Evolutionary conservation across 176 grass and related monocot genomes (phyloP), one percentile per base, ranked within the genome.

Genomic region (sorghum (Sorghum bicolor)): DNA sequence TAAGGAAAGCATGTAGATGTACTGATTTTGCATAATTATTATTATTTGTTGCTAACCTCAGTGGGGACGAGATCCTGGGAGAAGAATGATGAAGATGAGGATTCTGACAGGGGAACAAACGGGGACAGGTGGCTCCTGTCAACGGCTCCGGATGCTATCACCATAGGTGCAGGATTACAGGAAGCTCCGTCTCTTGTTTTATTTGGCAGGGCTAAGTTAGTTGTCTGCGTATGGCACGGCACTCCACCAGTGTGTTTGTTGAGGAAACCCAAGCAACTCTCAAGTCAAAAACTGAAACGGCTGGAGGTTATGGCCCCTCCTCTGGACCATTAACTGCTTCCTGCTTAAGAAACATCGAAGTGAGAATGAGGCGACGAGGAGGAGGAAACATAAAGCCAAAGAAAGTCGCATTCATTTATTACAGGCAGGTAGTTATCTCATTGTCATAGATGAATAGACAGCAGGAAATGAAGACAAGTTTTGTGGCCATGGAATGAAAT

Each of bases 11-110:
- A 83, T 58, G 72, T 65, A 30, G 20, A 25, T 41, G 37, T 26
- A 55, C 29, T 10, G 28, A 43, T 62, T 28, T 58, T 75, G 55
- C 17, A 77, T 67, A 55, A 80, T 86, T 20, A 30, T n/a, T n/a
- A n/a, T n/a, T 37, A 17, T 48, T 37, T 11, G 61, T 36, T 70
- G 34, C 37, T 74, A 30, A 89, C 89, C 84, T 94, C 89, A 76
- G 84, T 60, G 39, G 80, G 44, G 52, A 70, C 45, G 19, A 89
- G 84, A 28, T 91, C 87, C 87, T 91, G 84, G 10, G 86, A 91
- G 81, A 91, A 84, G 80, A 81, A 89, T 1, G 87, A 89, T 0
- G 87, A 87, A 52, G 92, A 88, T 0, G 85, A 80, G 6, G 89
- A 63, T 68, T 94, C 86, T 22, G 86, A 73, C 11, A 69, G 60